Base-by-base conservation (phyloP, 2,329 filamentous ascomycete genomes). In the Alternaria alternata region DNA sequence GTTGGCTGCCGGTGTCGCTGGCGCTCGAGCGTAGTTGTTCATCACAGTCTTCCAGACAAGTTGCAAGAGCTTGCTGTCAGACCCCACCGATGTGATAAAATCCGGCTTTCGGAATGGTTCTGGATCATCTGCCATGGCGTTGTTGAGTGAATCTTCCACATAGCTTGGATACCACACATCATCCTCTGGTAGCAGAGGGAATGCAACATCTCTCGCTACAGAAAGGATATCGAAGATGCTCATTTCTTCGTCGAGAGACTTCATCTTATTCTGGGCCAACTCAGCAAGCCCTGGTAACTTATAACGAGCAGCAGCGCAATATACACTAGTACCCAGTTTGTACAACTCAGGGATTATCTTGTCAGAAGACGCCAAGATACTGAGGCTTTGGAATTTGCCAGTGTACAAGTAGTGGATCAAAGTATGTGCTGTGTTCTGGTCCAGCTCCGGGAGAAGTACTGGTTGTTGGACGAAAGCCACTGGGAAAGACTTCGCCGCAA, bases 1-100 rank as follows among this genome's bases (percentile, higher is more conserved):
- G 2, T 2, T 30, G 4, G 22, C 7, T 1, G 47, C 39, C 0
- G 49, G 39, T 9, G 47, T 48, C 2, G 39, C 48, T 6, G 34
- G 48, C 14, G 28, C 53, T 8, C 26, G 28, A 7, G 67, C 49
- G 34, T 63, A 70, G 12, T 63, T 67, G 12, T 66, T 69, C 54
- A 74, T 68, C 11, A 76, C 68, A 2, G 72, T 71, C 32, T 64
- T 68, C 71, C 74, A 72, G 1, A 75, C 67, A 5, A 75, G 65
- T 8, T 71, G 67, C 0, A 72, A 58, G n/a, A 72, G 65, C 41
- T 57, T 68, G 6, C 66, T 67, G 18, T 75, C 69, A 0, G 70
- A 72, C 22, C 70, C 68, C 11, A 76, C 61, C 26, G 65, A 63
- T 14, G 71, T 68, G 24, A 70, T 67, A 36, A 75, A 73, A 3